Percentiles rank a stretch among this genome's conserved stretches.
These are phyloP conservation scores for Abelmoschus esculentus DNA, from an alignment of 345 rosid genomes.

Conservation along the genomic window DNA sequence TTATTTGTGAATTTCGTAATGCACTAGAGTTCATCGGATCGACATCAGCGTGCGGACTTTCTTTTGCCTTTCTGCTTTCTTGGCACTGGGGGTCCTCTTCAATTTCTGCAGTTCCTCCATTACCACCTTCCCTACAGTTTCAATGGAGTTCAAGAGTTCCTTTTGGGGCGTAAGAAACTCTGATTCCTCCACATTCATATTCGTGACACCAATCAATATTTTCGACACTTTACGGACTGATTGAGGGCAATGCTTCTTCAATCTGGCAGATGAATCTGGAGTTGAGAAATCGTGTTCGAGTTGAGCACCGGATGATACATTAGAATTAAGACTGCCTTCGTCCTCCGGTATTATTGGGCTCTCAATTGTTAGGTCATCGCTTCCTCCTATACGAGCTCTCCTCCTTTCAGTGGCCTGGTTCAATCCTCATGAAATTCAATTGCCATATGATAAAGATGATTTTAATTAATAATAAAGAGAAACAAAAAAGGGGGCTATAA, in stretches of 20 bases:
- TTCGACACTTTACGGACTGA: constrained; percentile 47
- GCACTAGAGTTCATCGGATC: constrained; percentile 30
- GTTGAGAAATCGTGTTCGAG: constrained; percentile 33
- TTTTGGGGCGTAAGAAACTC: constrained; percentile 77
- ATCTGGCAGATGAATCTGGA: constrained; percentile 35
- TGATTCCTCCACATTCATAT: constrained; percentile 32
- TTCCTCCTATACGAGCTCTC: constrained; percentile 47
- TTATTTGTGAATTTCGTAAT: not conserved
- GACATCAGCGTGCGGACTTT: constrained; percentile 72
- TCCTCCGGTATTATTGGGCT: constrained; percentile 23
- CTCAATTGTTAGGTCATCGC: constrained; percentile 38
- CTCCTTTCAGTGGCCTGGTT: constrained; percentile 73
- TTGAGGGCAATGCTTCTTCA: constrained; percentile 37
- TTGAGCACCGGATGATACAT: constrained; percentile 27
- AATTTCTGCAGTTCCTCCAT: constrained; percentile 61
- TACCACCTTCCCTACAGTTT: constrained; percentile 62
- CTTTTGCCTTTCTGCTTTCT: constrained; percentile 52
- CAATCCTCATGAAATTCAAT: not conserved
- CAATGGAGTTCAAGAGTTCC: constrained; percentile 72
- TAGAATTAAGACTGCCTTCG: constrained; percentile 27
- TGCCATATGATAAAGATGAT: no score
- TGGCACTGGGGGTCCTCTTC: constrained; percentile 68
- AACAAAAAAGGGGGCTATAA: not conserved
- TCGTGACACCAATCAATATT: constrained; percentile 38
- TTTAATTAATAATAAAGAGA: not conserved